Base-by-base conservation (phyloP, 148 eudicot species). In the Selenicereus undatus region DNA sequence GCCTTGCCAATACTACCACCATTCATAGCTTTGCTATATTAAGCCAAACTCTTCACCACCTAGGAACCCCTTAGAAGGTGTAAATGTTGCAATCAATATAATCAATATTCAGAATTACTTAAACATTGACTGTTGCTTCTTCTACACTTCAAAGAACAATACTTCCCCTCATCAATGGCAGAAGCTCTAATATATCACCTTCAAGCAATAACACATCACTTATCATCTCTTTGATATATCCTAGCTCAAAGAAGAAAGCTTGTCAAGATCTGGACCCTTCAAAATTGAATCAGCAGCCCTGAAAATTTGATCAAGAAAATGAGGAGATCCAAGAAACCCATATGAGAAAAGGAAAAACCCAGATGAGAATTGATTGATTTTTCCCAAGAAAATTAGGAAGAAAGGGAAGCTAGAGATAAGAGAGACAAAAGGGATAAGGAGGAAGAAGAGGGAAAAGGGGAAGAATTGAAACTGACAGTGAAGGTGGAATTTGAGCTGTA, bases 1-100 rank as follows among this genome's bases (percentile, higher is more conserved):
- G 80, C 70, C n/a, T 77, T 86, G 78, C 74, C 86, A 80, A 79
- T 91, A 89, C 83, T 90, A 11, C 2, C 85, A 81, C 68, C 74
- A 77, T 56, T 84, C 77, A 79, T 80, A 51, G 76, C 74, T 81
- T 64, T 2, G 29, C 68, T 64, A 0, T 8, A 8, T 24, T 64
- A 21, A 60, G 24, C 65, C 21, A 60, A 60, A 52, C 36, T 65
- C 83, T 56, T 78, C 76, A 68, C 76, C 79, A 68, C 77, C 10
- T 50, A 39, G 43, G 43, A 39, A 39, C 26, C 71, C 65, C 72
- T 81, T 81, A 69, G 26, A 74, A 51, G 21, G 32, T 60, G 27
- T 24, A 74, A 29, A 27, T 26, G 50, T 72, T 69, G 10, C 42
- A 71, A 20, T 16, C 52, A 62, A 51, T 64, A 71, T 18, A 14